These are phyloP conservation scores for Lipomyces spencermartinsiae DNA, from an alignment of 805 yeast genomes.

Conservation along the genomic window DNA sequence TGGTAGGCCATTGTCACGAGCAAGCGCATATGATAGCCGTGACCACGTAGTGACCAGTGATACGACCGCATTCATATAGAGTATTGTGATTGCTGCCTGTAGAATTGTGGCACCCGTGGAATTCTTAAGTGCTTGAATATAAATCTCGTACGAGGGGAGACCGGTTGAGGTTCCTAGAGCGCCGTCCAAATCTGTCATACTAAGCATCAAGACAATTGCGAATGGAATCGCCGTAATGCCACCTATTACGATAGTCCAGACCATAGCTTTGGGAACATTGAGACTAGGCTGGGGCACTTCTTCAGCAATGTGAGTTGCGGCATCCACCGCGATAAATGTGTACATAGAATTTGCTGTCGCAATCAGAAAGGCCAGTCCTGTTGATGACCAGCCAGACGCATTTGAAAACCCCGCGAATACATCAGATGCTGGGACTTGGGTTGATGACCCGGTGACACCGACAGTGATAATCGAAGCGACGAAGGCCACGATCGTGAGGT, in stretches of 20 bases:
- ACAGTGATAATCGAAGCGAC: slow-evolving; percentile 57
- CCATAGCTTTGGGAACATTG: slow-evolving; percentile 65
- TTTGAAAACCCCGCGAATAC: slow-evolving; percentile 58
- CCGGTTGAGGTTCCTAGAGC: slow-evolving; percentile 61
- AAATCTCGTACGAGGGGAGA: slow-evolving; percentile 68
- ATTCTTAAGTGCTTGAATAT: slow-evolving; percentile 60
- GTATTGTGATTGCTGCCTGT: background rate
- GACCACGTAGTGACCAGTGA: slow-evolving; percentile 17
- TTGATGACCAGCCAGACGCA: slow-evolving; percentile 58
- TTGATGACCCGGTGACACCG: slow-evolving; percentile 46
- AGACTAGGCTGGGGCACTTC: slow-evolving; percentile 64
- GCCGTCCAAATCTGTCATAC: slow-evolving; percentile 58
- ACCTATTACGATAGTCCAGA: slow-evolving; percentile 69
- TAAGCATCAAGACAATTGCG: slow-evolving; percentile 47
- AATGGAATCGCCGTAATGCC: slow-evolving; percentile 53
- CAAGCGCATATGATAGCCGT: slow-evolving; percentile 49
- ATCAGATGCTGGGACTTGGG: slow-evolving; percentile 45
- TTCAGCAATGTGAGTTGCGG: slow-evolving; percentile 76
- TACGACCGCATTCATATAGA: background rate
- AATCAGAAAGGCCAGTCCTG: slow-evolving; percentile 64
- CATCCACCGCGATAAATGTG: slow-evolving; percentile 72
- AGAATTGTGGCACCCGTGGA: slow-evolving; percentile 55
- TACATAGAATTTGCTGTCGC: slow-evolving; percentile 75
- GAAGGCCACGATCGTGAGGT: slow-evolving; percentile 51
- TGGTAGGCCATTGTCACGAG: slow-evolving; percentile 69